Base-by-base conservation (phyloP, 1,284 basidiomycete genomes). In the Schizopora paradoxa region DNA sequence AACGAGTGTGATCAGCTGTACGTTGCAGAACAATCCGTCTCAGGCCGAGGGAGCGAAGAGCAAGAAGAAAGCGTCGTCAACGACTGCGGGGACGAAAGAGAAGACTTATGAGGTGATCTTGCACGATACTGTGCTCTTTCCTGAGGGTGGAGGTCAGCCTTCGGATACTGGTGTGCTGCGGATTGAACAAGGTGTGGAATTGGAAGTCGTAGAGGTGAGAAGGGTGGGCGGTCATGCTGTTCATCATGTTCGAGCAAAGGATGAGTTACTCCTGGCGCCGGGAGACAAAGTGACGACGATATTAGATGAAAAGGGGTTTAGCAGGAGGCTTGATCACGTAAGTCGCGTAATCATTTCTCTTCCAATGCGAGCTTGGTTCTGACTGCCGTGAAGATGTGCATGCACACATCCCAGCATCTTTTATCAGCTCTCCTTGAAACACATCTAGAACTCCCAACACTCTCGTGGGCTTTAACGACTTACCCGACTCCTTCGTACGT, bases 141-240 rank as follows among this genome's bases (percentile, higher is more conserved):
- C 91, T 0, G 91, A 93, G 65, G 88, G 89, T 10, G 91, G 91
- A 11, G 89, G 88, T 2, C 91, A 94, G 56, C 86, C 88, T 0
- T 82, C 81, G 4, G 91, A 93, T 58, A 80, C 79, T 18, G 91
- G 90, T 0, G 45, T 69, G 6, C 66, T 93, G 16, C 71, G 69
- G 1, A 64, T 63, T 10, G 56, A 59, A 0, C 63, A 76, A 45
- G 67, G 69, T 10, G 62, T 58, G 4, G 52, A 63, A 4, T 86
- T 82, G 73, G 66, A 76, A 11, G 79, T 92, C n/a, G 64, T 82
- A 8, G 79, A 86, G 54, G 79, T 79, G 31, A 76, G 85, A 53
- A 68, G 91, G 40, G 72, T 77, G 37, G 86, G 86, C 6, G 79
- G 86, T 8, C 77, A 84, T 55, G 86, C 87, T 2, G 76, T 92